Base-by-base conservation (phyloP, 2,329 filamentous ascomycete genomes). In the Epichloe uncinata region DNA sequence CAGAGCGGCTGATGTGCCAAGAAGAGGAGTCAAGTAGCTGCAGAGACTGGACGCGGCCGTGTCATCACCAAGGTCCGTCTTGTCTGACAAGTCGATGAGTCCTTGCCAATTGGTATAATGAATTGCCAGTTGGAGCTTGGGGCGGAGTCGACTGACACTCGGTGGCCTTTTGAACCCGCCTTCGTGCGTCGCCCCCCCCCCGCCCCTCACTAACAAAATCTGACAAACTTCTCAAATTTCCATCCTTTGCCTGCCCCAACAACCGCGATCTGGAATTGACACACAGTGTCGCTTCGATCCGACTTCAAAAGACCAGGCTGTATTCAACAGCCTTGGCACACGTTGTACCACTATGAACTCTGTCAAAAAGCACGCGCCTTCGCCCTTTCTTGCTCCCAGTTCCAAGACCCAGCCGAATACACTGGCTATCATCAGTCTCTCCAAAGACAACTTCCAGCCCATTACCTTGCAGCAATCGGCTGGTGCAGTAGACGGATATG, bases 381-480 rank as follows among this genome's bases (percentile, higher is more conserved):
- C 90, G 9, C 84, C 89, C 0, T 97, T 98, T 58, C 75, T 97
- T 38, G 78, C 85, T 48, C 82, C 86, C 0, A 81, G 82, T 15
- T 61, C 73, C 3, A 67, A 70, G 18, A 82, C 90, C 4, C 70
- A 74, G 11, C 70, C 79, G 20, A 76, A 85, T 57, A 75, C 76
- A 3, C 78, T 97, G 42, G 86, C 89, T 30, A 84, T 97, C 54
- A 75, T 96, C 51, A 87, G 95, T 63, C 78, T 98, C 48, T 91
- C 87, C 53, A 84, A 90, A 68, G 90, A 97, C 66, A 84, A 84
- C 54, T 81, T 90, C 55, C 75, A 89, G 38, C 88, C 91, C 7
- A 73, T 89, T 26, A 81, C 86, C 53, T 77, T 90, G 30, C 73
- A 77, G 54, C 70, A 78, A 33, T 74, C 75, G 20, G 74, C 78